A percentile compares a stretch with the other conserved stretches of the same genome.
These are phyloP conservation scores for Penicillium cosmopolitanum DNA, from an alignment of 495 filamentous ascomycete genomes.

Conservation along the genomic window DNA sequence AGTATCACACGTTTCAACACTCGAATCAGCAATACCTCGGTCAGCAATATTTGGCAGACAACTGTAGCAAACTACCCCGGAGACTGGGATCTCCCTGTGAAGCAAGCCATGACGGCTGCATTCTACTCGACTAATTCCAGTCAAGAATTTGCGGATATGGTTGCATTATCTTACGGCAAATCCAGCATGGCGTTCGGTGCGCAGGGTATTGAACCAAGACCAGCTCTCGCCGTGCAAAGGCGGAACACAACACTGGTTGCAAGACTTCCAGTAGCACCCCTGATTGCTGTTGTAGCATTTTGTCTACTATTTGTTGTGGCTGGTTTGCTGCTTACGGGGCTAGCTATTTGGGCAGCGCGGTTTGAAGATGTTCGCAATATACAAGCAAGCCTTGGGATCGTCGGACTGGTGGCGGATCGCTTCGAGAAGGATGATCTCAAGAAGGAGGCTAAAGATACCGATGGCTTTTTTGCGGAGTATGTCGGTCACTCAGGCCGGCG, in stretches of 20 bases:
- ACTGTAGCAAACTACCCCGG: not conserved
- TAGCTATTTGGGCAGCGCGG: not conserved
- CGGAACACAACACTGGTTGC: not conserved
- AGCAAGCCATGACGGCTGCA: not conserved
- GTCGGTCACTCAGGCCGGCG: not conserved
- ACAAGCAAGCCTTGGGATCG: not conserved
- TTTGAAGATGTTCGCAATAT: not conserved
- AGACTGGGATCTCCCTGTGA: not conserved
- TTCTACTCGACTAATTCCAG: not conserved
- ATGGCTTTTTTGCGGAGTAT: not conserved
- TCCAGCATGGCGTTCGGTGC: not conserved
- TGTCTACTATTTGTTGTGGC: not conserved
- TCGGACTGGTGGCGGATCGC: not conserved
- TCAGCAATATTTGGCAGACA: conserved; percentile 1
- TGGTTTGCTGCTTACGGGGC: not conserved
- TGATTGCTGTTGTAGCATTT: not conserved
- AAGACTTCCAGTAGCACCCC: not conserved
- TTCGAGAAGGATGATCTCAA: not conserved
- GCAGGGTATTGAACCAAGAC: not conserved
- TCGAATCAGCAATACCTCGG: not conserved
- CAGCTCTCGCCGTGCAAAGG: not conserved
- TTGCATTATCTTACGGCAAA: not conserved
- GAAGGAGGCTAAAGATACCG: not conserved
- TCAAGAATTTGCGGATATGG: not conserved
- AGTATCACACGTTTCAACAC: not conserved